Percentiles rank a stretch among this genome's conserved stretches.
Conservation (phyloP, 2,329 filamentous ascomycete genomes). For the Talaromyces sp. region DNA sequence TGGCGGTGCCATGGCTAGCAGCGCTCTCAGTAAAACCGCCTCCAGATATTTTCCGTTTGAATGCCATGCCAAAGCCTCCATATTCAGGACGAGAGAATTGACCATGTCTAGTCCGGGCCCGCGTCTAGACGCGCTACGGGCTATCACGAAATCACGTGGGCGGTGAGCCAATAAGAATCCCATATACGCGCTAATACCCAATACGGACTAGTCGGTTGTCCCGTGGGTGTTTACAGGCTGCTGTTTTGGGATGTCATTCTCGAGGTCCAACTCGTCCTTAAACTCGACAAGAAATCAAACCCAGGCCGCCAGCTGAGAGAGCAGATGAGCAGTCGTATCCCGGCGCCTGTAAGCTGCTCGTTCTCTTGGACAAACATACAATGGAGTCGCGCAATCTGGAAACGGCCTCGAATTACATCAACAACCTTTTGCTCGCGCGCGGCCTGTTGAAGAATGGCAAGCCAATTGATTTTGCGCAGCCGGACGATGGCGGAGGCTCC, state of each 20-base stretch:
- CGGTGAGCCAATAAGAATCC: constrained; percentile 2
- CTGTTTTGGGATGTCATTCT: constrained; percentile 29
- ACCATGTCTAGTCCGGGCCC: neutral
- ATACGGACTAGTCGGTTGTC: neutral
- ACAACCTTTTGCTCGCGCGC: constrained; percentile 60
- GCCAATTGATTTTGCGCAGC: constrained; percentile 71
- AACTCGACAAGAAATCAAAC: constrained; percentile 8
- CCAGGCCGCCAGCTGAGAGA: neutral
- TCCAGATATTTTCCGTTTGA: constrained; percentile 2
- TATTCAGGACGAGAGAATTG: neutral
- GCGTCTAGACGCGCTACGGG: neutral
- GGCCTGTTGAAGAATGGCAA: constrained; percentile 55
- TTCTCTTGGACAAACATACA: neutral
- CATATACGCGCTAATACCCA: neutral
- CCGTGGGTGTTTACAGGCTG: constrained; percentile 39
- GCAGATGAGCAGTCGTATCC: neutral
- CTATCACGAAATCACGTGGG: constrained; percentile 8
- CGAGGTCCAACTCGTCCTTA: neutral
- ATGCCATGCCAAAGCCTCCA: constrained; percentile 1
- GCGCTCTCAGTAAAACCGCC: neutral
- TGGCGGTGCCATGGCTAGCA: neutral
- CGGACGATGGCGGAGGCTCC: constrained; percentile 54
- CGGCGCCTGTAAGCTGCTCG: neutral
- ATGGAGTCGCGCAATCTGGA: constrained; percentile 50
- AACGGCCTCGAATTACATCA: constrained; percentile 59